Evolutionary conservation across 2,329 filamentous ascomycete species (phyloP), one percentile per base, ranked within the genome.

Genomic region (Ascocoryne sarcoides): DNA sequence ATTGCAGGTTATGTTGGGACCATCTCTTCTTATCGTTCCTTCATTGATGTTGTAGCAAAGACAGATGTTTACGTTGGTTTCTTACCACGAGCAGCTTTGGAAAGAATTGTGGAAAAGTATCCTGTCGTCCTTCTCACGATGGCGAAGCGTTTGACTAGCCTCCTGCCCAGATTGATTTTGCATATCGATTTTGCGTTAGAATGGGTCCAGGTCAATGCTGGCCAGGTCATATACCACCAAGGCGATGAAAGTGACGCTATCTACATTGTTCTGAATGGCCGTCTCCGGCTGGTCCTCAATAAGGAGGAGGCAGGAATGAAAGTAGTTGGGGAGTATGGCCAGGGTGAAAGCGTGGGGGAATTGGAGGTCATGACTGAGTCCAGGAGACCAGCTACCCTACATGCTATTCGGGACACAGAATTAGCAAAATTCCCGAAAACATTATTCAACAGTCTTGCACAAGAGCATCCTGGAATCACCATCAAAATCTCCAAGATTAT

Each of bases 401-500:
- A 96, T 57, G 92, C 92, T 4, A 98, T 98, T 52, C 84, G 92
- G 42, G 92, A 96, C 50, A 96, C 92, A 0, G 92, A 98, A 59
- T 67, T 98, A 19, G 90, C 93, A 43, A 96, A 95, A 55, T 95
- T 98, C 45, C 92, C 92, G 1, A 84, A 90, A 43, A 95, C 87
- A 0, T 67, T 98, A 1, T 98, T 98, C 70, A 98, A 98, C 68
- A 98, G 92, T 57, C 75, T 98, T 39, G 92, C 92, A 0, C 83
- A 95, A 58, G 92, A 98, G 57, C 92, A 98, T 57, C 92, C 92
- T 4, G 93, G 88, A 32, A 98, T 98, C 56, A 96, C 92, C 0
- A 96, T 98, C 61, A 95, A 96, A 62, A 94, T 98, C 19, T 96
- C 92, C 1, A 98, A 96, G 62, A 92, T 98, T 52, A 95, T 98